A percentile compares a stretch with the other conserved stretches of the same genome.
phyloP scores from a whole-genome alignment of 1,284 basidiomycete genomes.

The Ganoderma sp. region DNA sequence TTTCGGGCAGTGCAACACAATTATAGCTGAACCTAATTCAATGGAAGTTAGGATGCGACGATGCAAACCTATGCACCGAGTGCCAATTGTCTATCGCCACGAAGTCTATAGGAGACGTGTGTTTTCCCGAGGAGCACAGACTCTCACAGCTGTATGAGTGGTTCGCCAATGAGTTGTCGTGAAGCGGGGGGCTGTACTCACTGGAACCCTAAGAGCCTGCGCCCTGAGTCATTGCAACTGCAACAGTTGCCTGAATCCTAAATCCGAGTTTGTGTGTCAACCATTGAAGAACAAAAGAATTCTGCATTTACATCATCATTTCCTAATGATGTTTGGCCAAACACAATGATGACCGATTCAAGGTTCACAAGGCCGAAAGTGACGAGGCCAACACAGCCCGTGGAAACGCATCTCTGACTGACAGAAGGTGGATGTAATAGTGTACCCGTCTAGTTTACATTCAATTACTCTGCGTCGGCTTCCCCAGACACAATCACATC shows the following conservation, averaged over 20 bases:
- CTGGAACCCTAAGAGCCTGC: too few species aligned
- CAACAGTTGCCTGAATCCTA: background rate
- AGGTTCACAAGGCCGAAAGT: background rate
- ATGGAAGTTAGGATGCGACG: background rate
- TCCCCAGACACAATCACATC: constrained; percentile 70
- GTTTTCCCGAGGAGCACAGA: too few species aligned
- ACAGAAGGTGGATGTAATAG: constrained; percentile 6
- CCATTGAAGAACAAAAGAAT: background rate
- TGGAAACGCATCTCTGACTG: background rate
- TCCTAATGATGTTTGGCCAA: background rate
- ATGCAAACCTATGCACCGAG: too few species aligned
- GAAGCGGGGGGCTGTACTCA: too few species aligned
- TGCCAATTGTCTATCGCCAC: background rate
- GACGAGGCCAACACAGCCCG: background rate
- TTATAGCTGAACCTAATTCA: background rate
- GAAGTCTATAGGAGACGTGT: too few species aligned
- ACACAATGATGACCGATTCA: background rate
- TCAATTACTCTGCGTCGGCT: constrained; percentile 56
- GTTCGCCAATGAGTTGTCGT: too few species aligned
- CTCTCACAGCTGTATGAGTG: too few species aligned
- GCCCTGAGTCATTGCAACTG: background rate
- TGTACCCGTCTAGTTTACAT: constrained; percentile 24
- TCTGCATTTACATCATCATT: background rate
- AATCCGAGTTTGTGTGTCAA: background rate
- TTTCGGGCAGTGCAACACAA: background rate